Conservation (phyloP, 2,329 filamentous ascomycete species). For the Cordyceps tenuipes region DNA sequence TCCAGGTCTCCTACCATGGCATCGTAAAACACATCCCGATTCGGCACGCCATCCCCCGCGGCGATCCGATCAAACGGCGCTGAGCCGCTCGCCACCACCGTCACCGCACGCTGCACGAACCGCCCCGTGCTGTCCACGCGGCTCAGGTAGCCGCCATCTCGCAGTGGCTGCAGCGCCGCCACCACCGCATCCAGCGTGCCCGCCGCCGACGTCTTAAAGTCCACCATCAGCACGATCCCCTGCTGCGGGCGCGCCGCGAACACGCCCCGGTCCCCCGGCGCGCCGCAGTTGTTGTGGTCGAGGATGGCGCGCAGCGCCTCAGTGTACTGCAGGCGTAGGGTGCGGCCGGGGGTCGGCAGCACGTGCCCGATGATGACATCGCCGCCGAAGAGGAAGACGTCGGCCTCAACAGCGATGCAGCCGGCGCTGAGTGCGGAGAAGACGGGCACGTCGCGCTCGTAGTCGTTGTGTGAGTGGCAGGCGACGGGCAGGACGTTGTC, state of each 20-base stretch:
- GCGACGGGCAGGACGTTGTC: constrained; percentile 25
- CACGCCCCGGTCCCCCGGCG: constrained; percentile 34
- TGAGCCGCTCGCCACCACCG: constrained; percentile 60
- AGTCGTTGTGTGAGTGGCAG: constrained; percentile 65
- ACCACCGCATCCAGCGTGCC: constrained; percentile 18
- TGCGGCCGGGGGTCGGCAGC: constrained; percentile 9
- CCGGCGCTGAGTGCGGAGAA: constrained; percentile 52
- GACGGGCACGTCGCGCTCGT: constrained; percentile 56
- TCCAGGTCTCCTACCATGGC: constrained; percentile 11
- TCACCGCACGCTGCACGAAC: constrained; percentile 49
- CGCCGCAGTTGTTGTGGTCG: constrained; percentile 15
- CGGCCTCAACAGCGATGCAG: constrained; percentile 58
- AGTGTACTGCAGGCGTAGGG: constrained; percentile 12
- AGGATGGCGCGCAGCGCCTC: constrained; percentile 13
- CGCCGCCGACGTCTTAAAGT: constrained; percentile 49
- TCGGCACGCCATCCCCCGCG: constrained; percentile 11
- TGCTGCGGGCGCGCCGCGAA: constrained; percentile 45
- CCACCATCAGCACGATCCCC: constrained; percentile 55
- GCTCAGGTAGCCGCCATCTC: constrained; percentile 49
- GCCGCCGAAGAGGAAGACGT: constrained; percentile 53
- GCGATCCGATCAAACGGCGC: constrained; percentile 13
- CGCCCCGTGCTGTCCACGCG: constrained; percentile 38
- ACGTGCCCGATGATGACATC: constrained; percentile 56
- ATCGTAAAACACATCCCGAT: constrained; percentile 11
- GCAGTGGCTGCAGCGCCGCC: constrained; percentile 43